Conservation (phyloP, 2,329 filamentous ascomycete genomes). For the Pseudopithomyces chartarum region DNA sequence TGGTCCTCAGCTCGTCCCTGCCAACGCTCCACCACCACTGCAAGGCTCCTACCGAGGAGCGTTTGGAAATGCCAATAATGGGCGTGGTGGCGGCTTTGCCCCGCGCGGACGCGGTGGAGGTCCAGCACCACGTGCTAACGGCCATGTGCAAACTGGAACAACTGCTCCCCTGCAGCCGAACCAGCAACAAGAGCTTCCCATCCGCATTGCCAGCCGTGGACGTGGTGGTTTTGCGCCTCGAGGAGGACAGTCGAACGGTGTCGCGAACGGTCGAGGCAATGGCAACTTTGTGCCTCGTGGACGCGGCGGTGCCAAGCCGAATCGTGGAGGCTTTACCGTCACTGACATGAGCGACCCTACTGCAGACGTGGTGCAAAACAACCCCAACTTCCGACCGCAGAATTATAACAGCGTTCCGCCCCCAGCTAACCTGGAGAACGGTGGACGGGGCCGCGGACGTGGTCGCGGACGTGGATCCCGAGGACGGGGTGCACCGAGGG, state of each 20-base stretch:
- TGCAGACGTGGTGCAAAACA: slow-evolving; percentile 60
- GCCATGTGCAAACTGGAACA: slow-evolving; percentile 28
- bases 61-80: slow-evolving; percentile 52
- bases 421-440: slow-evolving; percentile 39
- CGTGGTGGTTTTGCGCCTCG: slow-evolving; percentile 45
- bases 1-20: slow-evolving; percentile 64
- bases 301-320: slow-evolving; percentile 43
- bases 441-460: slow-evolving; percentile 1
- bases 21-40: slow-evolving; percentile 61
- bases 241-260: slow-evolving; percentile 34
- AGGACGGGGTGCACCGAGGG: slow-evolving; percentile 36
- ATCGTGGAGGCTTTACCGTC: slow-evolving; percentile 51
- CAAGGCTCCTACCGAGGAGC: slow-evolving; percentile 64
- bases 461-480: slow-evolving; percentile 20
- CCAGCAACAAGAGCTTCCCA: slow-evolving; percentile 44
- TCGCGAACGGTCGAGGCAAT: slow-evolving; percentile 37
- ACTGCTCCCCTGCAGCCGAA: slow-evolving; percentile 17
- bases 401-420: slow-evolving; percentile 46
- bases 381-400: slow-evolving; percentile 61
- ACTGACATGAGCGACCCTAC: slow-evolving; percentile 57
- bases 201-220: slow-evolving; percentile 36
- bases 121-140: slow-evolving; percentile 36
- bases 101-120: slow-evolving; percentile 41
- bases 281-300: slow-evolving; percentile 45
- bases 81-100: slow-evolving; percentile 16